Evolutionary conservation across 495 filamentous ascomycete species (phyloP).

Genomic region (Umbilicaria muhlenbergii): DNA sequence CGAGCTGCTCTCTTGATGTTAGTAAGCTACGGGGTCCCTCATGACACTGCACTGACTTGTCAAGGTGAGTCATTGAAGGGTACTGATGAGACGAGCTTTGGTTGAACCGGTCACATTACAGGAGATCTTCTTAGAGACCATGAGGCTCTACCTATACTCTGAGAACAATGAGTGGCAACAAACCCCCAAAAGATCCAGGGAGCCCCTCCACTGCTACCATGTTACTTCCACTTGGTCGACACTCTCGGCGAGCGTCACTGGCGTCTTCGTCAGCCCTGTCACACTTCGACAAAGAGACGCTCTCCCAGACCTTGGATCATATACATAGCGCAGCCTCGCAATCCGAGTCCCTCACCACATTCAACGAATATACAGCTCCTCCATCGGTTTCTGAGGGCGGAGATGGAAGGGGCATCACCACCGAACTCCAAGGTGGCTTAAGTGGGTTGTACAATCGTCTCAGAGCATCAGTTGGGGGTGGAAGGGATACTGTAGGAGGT

Average conservation of each 20-base stretch:
- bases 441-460: constrained; percentile 76
- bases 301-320: constrained; percentile 61
- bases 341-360: constrained; percentile 65
- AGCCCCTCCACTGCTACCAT: constrained; percentile 30
- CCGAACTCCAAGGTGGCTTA: constrained; percentile 66
- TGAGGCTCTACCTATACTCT: neutral
- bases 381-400: constrained; percentile 29
- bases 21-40: too few relatives aligned
- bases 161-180: constrained; percentile 25
- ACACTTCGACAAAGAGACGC: constrained; percentile 50
- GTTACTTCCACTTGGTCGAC: constrained; percentile 27
- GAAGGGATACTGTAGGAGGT: constrained; percentile 38
- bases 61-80: too few relatives aligned
- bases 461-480: constrained; percentile 58
- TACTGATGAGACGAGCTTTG: too few relatives aligned
- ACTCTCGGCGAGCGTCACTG: constrained; percentile 46
- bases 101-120: too few relatives aligned
- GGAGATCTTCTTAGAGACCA: neutral
- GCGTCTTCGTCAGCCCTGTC: constrained; percentile 41
- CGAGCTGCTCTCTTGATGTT: too few relatives aligned
- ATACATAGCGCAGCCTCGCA: constrained; percentile 75
- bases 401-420: constrained; percentile 52
- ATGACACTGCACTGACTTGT: too few relatives aligned
- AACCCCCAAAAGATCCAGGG: constrained; percentile 17
- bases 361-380: constrained; percentile 60